A percentile compares a stretch with the other conserved stretches of the same genome.
These are phyloP conservation scores for Blepharisma japonicum DNA, from an alignment of 73 alveolate genomes.

Conservation along the genomic window DNA sequence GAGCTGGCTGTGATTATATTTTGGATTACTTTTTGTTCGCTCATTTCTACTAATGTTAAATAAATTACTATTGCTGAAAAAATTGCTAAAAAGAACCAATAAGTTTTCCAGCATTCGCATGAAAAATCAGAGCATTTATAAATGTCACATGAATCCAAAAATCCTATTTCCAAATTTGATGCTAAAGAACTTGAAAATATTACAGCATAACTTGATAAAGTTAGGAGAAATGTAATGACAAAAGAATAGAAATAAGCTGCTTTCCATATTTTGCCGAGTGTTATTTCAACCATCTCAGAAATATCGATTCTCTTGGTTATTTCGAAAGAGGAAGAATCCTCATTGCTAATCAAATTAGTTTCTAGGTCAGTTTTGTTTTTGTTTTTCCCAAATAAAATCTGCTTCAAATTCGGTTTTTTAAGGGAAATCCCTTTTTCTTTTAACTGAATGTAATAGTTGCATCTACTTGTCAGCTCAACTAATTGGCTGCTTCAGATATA, in stretches of 20 bases:
- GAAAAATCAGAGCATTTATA: not conserved
- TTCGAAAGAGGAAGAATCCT: too few relatives aligned
- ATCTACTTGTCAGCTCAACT: slow-evolving; percentile 8
- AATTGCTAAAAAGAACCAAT: not conserved
- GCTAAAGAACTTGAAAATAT: slow-evolving; percentile 8
- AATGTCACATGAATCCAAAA: not conserved
- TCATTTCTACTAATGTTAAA: not conserved
- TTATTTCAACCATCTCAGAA: slow-evolving; percentile 18
- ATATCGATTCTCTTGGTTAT: not conserved
- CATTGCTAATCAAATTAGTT: too few relatives aligned
- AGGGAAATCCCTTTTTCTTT: slow-evolving; percentile 8
- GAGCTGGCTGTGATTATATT: not conserved
- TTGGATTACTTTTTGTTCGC: not conserved
- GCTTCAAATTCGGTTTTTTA: not conserved
- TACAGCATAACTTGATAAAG: not conserved
- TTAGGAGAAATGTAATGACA: not conserved
- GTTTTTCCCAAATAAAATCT: not conserved
- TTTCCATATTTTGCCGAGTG: not conserved
- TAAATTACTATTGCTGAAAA: not conserved
- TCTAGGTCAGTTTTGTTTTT: not conserved
- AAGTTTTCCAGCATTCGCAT: not conserved
- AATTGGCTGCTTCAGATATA: not conserved
- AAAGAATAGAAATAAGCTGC: not conserved
- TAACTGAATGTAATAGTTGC: not conserved
- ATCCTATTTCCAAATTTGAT: not conserved